Conservation (phyloP, 805 yeast species). For the Metschnikowia bowlesiae region DNA sequence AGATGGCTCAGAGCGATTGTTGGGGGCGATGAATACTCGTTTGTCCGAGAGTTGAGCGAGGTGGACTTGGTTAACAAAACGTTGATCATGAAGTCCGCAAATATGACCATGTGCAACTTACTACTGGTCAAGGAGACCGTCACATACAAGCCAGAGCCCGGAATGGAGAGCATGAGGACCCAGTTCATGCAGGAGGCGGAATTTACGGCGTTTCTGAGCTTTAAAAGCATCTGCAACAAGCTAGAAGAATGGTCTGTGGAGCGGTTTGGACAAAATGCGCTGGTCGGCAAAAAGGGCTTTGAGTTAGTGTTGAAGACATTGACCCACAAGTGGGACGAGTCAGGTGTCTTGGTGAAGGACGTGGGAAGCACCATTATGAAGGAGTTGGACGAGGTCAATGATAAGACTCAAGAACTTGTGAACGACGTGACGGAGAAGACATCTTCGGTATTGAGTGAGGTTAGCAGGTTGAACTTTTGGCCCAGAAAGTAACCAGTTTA, state of each 20-base stretch:
- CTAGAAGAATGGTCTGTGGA: conserved; percentile 91
- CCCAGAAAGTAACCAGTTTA: conserved; percentile 5
- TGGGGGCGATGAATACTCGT: conserved; percentile 70
- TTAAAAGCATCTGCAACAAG: conserved; percentile 67
- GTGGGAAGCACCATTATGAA: conserved; percentile 24
- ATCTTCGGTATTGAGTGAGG: conserved; percentile 15
- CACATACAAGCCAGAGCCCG: conserved; percentile 65
- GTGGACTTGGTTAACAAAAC: conserved; percentile 66
- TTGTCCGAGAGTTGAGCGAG: conserved; percentile 83
- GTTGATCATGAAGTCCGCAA: conserved; percentile 76
- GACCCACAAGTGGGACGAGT: conserved; percentile 41
- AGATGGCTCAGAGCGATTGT: conserved; percentile 68
- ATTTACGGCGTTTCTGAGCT: conserved; percentile 77
- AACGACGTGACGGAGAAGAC: conserved; percentile 17
- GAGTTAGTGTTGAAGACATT: conserved; percentile 66
- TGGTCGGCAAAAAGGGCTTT: conserved; percentile 76
- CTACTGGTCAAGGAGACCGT: conserved; percentile 84
- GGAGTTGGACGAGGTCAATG: conserved; percentile 26
- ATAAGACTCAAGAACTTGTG: conserved; percentile 16
- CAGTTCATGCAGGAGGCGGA: conserved; percentile 78
- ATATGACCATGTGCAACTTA: conserved; percentile 73
- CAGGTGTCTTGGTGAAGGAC: conserved; percentile 34
- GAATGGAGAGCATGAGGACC: conserved; percentile 49
- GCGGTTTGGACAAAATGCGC: conserved; percentile 84
- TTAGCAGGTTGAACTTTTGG: conserved; percentile 17